Evolutionary conservation across 129 eudicot species (phyloP), one percentile per base, ranked within the genome.

Genomic region (Cynara cardunculus): DNA sequence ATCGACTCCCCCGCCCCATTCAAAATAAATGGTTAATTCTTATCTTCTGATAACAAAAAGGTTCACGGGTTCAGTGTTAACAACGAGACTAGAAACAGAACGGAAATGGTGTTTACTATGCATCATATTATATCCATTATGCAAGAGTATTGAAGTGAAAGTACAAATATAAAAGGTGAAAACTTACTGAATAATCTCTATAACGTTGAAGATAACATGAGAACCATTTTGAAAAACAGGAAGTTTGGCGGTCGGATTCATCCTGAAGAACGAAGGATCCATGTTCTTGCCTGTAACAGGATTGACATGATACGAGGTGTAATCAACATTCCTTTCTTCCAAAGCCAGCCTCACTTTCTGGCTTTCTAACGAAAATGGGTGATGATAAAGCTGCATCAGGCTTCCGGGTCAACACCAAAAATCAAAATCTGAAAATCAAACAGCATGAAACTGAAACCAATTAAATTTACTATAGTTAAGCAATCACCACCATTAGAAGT

Each of bases 221-320:
- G 94, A 85, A 25, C 98, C 98, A 61, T 94, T 94, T 87, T 94
- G 94, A 81, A 94, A 94, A 80, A 94, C 97, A 0, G 98, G 97
- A 30, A 94, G 88, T 72, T 86, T 87, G 26, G 90, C 97, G 25
- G 87, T 86, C n/a, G 96, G 97, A 86, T 94, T 94, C 94, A 90
- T 87, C 79, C 91, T 81, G 80, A 94, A 94, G 83, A 90, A 92
- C 25, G 84, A 86, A 11, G 93, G 72, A 53, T 92, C 94, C 87
- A 88, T 80, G 83, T 94, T 94, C 85, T 92, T 94, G 78, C 92
- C 98, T 1, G 97, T 94, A 76, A 94, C 74, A 0, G 97, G 98
- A 83, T 94, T 94, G 67, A 89, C 89, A 80, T 90, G 97, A 87
- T 90, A 89, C 1, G 98, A 92, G 0, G 98, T 94, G 84, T 91